phyloP scores from a whole-genome alignment of 768 basidiomycete genomes.

The Termitomyces sp. region DNA sequence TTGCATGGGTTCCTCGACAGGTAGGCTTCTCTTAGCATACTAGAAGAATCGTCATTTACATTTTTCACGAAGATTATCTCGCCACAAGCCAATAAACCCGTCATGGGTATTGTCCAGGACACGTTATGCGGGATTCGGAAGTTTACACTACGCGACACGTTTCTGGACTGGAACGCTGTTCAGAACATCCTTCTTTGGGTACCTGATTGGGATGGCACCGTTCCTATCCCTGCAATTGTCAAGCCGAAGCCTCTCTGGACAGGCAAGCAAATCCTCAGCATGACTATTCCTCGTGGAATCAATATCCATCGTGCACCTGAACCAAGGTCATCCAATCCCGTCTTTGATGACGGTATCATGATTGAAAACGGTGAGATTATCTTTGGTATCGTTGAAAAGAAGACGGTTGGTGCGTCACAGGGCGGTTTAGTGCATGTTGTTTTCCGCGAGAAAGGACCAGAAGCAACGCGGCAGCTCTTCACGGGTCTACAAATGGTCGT shows the following conservation, averaged over 20 bases:
- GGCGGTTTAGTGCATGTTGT: slow-evolving; percentile 95
- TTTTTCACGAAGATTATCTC: slow-evolving; percentile 76
- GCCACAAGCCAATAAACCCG: slow-evolving; percentile 98
- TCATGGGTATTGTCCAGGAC: slow-evolving; percentile 99
- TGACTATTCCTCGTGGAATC: slow-evolving; percentile 92
- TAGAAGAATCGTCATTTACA: background rate
- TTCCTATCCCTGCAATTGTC: slow-evolving; percentile 91
- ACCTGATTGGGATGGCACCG: slow-evolving; percentile 91
- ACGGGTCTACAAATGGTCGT: slow-evolving; percentile 93
- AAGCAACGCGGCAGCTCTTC: slow-evolving; percentile 85
- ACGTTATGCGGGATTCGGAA: slow-evolving; percentile 97
- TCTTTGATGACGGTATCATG: slow-evolving; percentile 90
- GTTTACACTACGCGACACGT: slow-evolving; percentile 92
- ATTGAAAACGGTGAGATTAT: slow-evolving; percentile 96
- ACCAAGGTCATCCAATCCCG: slow-evolving; percentile 72
- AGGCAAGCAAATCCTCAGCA: slow-evolving; percentile 91
- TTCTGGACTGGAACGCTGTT: slow-evolving; percentile 92
- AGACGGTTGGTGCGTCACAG: slow-evolving; percentile 94
- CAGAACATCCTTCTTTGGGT: slow-evolving; percentile 99
- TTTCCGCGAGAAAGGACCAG: slow-evolving; percentile 96
- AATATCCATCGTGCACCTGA: slow-evolving; percentile 84
- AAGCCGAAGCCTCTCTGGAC: slow-evolving; percentile 98
- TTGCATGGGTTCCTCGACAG: slow-evolving; percentile 97
- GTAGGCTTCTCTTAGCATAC: slow-evolving; percentile 30
- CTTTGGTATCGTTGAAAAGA: slow-evolving; percentile 95